Evolutionary conservation across 768 basidiomycete genomes (phyloP).

Genomic region (Auriscalpium vulgare): DNA sequence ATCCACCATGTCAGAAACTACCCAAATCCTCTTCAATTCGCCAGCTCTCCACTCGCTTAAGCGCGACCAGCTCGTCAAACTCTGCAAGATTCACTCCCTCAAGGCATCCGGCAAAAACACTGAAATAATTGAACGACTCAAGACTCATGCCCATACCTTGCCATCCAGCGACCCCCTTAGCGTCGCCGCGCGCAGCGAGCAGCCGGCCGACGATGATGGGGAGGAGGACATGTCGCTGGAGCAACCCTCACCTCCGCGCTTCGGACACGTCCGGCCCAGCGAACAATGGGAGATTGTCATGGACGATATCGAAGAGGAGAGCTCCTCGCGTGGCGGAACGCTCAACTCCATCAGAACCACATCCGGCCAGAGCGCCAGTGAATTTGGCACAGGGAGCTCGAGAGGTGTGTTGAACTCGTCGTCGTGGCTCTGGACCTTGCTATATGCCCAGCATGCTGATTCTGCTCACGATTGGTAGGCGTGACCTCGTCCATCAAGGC

Average conservation of each 20-base stretch:
- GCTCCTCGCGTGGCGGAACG: slow-evolving; percentile 37
- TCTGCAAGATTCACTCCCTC: slow-evolving; percentile 78
- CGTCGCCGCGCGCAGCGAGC: slow-evolving; percentile 46
- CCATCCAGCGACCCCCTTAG: slow-evolving; percentile 41
- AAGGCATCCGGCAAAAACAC: slow-evolving; percentile 76
- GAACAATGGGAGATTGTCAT: slow-evolving; percentile 86
- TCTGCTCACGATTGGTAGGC: slow-evolving; percentile 36
- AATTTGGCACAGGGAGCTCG: slow-evolving; percentile 68
- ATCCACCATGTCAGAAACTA: slow-evolving; percentile 54
- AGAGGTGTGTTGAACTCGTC: slow-evolving; percentile 35
- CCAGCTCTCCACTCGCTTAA: slow-evolving; percentile 78
- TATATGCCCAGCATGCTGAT: neutral
- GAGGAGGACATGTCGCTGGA: slow-evolving; percentile 12
- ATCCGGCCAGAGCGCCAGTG: slow-evolving; percentile 35
- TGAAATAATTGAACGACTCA: slow-evolving; percentile 63
- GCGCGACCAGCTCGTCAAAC: slow-evolving; percentile 74
- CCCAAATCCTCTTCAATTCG: slow-evolving; percentile 77
- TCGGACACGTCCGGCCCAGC: slow-evolving; percentile 46
- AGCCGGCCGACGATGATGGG: slow-evolving; percentile 22
- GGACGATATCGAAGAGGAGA: slow-evolving; percentile 70
- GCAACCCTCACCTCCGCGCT: slow-evolving; percentile 4
- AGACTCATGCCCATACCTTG: slow-evolving; percentile 57
- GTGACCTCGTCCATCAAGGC: slow-evolving; percentile 70
- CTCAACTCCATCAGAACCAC: slow-evolving; percentile 39
- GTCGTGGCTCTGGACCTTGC: too few relatives aligned